phyloP scores from a whole-genome alignment of 352 stramenopile genomes.

The Globisporangium irregulare region DNA sequence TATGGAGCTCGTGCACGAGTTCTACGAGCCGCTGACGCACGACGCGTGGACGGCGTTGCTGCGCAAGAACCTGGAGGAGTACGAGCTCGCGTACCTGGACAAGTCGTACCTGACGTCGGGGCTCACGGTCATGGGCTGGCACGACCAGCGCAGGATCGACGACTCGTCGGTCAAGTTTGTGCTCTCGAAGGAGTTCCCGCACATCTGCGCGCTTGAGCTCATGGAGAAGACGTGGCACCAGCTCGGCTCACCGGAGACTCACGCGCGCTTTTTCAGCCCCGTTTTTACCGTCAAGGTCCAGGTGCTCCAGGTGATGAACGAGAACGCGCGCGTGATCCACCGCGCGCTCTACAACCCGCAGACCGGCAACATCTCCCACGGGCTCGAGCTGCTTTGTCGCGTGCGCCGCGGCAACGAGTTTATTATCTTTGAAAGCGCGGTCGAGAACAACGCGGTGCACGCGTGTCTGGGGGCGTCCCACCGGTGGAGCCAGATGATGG shows the following conservation, averaged over 20 bases:
- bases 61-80: conserved; percentile 28
- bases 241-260: conserved; percentile 28
- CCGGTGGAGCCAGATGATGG: conserved; percentile 48
- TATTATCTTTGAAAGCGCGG: conserved; percentile 49
- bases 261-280: conserved; percentile 38
- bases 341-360: conserved; percentile 56
- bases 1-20: conserved; percentile 41
- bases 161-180: conserved; percentile 38
- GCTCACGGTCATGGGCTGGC: conserved; percentile 49
- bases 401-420: conserved; percentile 43
- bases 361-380: conserved; percentile 48
- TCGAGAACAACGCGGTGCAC: conserved; percentile 55
- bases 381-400: conserved; percentile 52
- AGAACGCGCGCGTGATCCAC: conserved; percentile 51
- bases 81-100: conserved; percentile 23
- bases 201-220: conserved; percentile 28
- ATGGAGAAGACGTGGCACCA: conserved; percentile 39
- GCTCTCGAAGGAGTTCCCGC: conserved; percentile 43
- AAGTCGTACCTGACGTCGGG: conserved; percentile 30
- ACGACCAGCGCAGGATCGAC: conserved; percentile 42
- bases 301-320: conserved; percentile 52
- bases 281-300: conserved; percentile 37
- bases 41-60: conserved; percentile 20
- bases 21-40: conserved; percentile 30
- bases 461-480: conserved; percentile 44